Conservation (phyloP, 768 basidiomycete species). For the Suillus tomentosus region DNA sequence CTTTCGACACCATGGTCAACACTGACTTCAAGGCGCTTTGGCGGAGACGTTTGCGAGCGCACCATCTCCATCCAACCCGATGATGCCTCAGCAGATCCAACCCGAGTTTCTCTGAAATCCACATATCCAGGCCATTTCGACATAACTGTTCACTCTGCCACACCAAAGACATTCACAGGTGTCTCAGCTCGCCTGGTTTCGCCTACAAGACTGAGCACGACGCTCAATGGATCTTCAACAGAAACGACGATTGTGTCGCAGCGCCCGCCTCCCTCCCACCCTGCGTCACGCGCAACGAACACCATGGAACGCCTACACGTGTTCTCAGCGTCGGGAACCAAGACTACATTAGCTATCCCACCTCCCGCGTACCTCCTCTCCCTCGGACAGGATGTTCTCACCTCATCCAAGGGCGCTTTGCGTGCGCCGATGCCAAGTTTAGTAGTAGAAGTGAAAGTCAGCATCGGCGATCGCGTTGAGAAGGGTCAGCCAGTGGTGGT, state of each 20-base stretch:
- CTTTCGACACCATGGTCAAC: slow-evolving; percentile 65
- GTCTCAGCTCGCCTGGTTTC: slow-evolving; percentile 60
- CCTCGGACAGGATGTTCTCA: slow-evolving; percentile 59
- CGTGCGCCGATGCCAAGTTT: slow-evolving; percentile 93
- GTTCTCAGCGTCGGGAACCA: slow-evolving; percentile 58
- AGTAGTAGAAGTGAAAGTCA: slow-evolving; percentile 85
- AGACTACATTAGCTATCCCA: slow-evolving; percentile 67
- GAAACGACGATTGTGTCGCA: slow-evolving; percentile 79
- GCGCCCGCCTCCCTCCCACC: slow-evolving; percentile 50
- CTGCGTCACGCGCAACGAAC: slow-evolving; percentile 54
- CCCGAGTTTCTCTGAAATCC: slow-evolving; percentile 44
- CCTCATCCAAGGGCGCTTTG: slow-evolving; percentile 61
- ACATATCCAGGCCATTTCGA: slow-evolving; percentile 51
- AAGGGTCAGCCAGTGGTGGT: slow-evolving; percentile 81
- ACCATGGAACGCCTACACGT: slow-evolving; percentile 78
- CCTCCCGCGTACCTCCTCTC: slow-evolving; percentile 72
- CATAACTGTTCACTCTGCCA: slow-evolving; percentile 44
- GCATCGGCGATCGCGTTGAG: slow-evolving; percentile 74
- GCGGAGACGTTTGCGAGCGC: slow-evolving; percentile 68
- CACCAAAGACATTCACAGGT: slow-evolving; percentile 43
- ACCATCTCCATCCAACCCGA: slow-evolving; percentile 64
- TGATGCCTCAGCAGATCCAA: slow-evolving; percentile 37
- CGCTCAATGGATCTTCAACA: slow-evolving; percentile 49
- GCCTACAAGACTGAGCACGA: slow-evolving; percentile 53
- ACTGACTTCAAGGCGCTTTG: slow-evolving; percentile 76